Evolutionary conservation across 2,329 filamentous ascomycete genomes (phyloP).

Genomic region (Cryphonectria parasitica): DNA sequence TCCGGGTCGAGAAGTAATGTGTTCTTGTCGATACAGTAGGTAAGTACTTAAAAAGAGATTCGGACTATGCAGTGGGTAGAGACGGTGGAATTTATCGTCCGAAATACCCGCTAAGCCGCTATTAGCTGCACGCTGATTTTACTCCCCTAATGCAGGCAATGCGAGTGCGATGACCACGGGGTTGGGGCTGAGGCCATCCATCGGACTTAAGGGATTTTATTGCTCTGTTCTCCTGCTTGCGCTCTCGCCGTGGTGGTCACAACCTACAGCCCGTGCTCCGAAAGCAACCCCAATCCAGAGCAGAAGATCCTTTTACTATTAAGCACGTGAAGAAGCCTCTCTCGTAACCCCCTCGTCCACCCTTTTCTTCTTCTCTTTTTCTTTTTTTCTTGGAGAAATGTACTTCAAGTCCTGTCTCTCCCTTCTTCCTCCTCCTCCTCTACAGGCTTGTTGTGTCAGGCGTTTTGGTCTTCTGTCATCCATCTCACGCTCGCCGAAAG

Average conservation of each 20-base stretch:
- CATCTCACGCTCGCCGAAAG: neutral
- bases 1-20: neutral
- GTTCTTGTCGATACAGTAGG: neutral
- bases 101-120: neutral
- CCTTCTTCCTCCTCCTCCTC: neutral
- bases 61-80: neutral
- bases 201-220: neutral
- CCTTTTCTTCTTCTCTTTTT: neutral
- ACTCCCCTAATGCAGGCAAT: neutral
- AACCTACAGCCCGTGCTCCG: neutral
- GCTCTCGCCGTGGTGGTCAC: neutral
- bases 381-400: neutral
- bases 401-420: conserved; percentile 9
- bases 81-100: neutral
- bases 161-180: neutral
- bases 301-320: neutral
- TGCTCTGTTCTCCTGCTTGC: neutral
- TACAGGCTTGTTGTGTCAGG: neutral
- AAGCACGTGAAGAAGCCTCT: conserved; percentile 1
- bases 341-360: neutral
- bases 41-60: too few species aligned
- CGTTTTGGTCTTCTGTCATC: neutral
- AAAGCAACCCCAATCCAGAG: neutral
- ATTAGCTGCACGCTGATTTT: neutral
- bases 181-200: neutral